Evolutionary conservation across 179 eudicot species (phyloP), one percentile per base, ranked within the genome.

Genomic region (Dionaea muscipula): DNA sequence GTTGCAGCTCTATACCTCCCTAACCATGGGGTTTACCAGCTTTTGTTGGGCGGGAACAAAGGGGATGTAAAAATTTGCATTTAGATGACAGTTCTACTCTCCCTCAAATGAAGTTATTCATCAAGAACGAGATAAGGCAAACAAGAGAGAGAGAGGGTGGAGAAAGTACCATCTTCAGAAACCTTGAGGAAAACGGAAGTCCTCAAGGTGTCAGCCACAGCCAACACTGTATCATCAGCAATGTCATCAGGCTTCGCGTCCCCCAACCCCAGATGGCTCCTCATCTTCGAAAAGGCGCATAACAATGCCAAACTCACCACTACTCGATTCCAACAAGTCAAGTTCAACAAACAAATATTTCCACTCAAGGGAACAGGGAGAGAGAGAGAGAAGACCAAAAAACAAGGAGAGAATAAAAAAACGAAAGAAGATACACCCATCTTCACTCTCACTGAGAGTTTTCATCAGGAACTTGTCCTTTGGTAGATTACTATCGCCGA

Each of bases 401-500:
- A 68, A 69, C 73, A 78, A 72, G 73, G n/a, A 31, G 35, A 31
- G 35, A 31, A 31, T 31, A 31, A 31, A 31, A 6, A 31, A 31
- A 11, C 35, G 35, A 31, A 6, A 31, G 10, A 79, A 86, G 95
- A 86, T 90, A 90, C 97, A 24, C 22, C 94, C 95, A 76, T 90
- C 91, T 70, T 84, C 90, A 59, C 69, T 76, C 41, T 90, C 90
- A 43, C 65, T 51, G 47, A 90, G 64, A 4, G 90, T 63, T 31
- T 76, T 70, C 62, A 12, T 68, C 43, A 90, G 73, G 53, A 91
- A 91, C n/a, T 59, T 71, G 51, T 91, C 98, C 33, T 78, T 69
- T 0, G 98, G 95, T 33, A 91, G 88, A 66, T 91, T 91, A 63
- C 98, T 91, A 56, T 91, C 98, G 60, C 98, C 72, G 72, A 91